phyloP scores from a whole-genome alignment of 2,329 filamentous ascomycete species.

The Talaromyces sp. region DNA sequence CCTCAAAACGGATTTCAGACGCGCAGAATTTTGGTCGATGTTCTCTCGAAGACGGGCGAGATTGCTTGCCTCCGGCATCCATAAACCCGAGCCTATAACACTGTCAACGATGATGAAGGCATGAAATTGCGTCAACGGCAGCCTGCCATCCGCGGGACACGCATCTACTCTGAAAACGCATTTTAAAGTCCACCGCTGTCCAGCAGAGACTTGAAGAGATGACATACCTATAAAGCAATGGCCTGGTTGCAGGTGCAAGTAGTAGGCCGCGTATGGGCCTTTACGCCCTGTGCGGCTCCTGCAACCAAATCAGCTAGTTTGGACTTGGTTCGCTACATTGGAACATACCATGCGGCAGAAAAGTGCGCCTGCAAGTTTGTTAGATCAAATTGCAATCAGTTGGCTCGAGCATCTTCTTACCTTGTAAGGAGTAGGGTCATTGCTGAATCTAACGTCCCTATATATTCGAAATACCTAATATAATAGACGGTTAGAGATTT shows the following conservation, averaged over 20 bases:
- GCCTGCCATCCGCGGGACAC: not conserved
- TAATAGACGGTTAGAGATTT: conserved; percentile 9
- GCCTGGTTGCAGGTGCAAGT: conserved; percentile 72
- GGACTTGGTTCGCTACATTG: conserved; percentile 6
- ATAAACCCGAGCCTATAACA: conserved; percentile 65
- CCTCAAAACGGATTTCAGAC: conserved; percentile 63
- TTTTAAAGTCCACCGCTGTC: not conserved
- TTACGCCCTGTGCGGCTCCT: conserved; percentile 81
- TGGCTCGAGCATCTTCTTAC: conserved; percentile 38
- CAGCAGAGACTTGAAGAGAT: not conserved
- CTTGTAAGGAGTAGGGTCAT: conserved; percentile 85
- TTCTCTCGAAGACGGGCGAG: conserved; percentile 64
- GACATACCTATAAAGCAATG: conserved; percentile 65
- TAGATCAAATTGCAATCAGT: conserved; percentile 13
- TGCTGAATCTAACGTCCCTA: conserved; percentile 76
- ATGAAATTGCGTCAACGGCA: not conserved
- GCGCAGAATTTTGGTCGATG: conserved; percentile 67
- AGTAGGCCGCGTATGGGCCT: conserved; percentile 82
- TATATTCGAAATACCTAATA: conserved; percentile 73
- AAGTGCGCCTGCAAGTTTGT: conserved; percentile 61
- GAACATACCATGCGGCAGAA: conserved; percentile 65
- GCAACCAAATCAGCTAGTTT: conserved; percentile 16
- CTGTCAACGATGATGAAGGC: not conserved
- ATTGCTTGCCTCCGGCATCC: conserved; percentile 66
- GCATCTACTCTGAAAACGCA: not conserved